Evolutionary conservation across 2,329 filamentous ascomycete genomes (phyloP), one percentile per base, ranked within the genome.

Genomic region (Scedosporium aurantiacum): DNA sequence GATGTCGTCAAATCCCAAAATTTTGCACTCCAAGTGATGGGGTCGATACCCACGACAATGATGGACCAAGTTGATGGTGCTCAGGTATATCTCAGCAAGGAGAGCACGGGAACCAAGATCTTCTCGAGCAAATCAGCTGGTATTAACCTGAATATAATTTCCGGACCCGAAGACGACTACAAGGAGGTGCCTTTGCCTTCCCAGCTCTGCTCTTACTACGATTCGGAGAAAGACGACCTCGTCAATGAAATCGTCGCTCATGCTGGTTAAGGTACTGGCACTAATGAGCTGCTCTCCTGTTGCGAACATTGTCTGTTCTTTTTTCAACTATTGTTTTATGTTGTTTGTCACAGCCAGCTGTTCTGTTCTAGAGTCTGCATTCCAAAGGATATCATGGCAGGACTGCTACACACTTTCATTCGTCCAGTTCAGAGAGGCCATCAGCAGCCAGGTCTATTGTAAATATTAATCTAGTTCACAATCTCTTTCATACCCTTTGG

Each of bases 161-260:
- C 80, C 21, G 84, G 84, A 6, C 80, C 79, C 28, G 84, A 90
- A 32, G 90, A 86, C 14, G 94, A 99, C 70, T 95, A 90, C 72
- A 88, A 86, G 72, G 94, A 99, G 75, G 82, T 90, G 60, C 87
- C 94, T 0, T 74, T 97, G 63, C 94, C 94, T 0, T 90, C 92
- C 70, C 94, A 99, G 79, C 89, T 97, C 69, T 86, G 91, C 73
- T 84, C 91, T 70, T 79, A 90, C 80, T 82, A 80, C 83, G 78
- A 90, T 62, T 71, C 87, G 73, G 78, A 71, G 58, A 83, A 91
- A 74, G 89, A 90, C 23, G 85, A 88, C 65, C 71, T 97, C 65
- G 82, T 93, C 28, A 96, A 86, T 70, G 93, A 97, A 81, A 97
- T 99, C 73, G 94, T 99, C 18, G 91, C 94, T 69, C 93, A 97